phyloP scores from a whole-genome alignment of 306 rosid genomes.

The Crataegus laevigata region DNA sequence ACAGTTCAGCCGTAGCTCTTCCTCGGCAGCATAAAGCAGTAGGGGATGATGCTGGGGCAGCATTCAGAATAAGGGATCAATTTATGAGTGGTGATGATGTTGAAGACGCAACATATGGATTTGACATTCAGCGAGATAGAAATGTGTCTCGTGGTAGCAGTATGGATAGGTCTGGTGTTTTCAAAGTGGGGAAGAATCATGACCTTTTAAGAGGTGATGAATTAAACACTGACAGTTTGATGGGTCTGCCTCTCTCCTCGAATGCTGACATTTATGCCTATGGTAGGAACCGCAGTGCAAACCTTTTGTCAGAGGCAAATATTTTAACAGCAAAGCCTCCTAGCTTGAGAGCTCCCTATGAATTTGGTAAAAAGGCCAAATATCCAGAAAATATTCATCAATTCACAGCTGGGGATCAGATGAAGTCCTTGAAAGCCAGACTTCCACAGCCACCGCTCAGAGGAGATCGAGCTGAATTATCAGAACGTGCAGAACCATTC shows the following conservation, averaged over 20 bases:
- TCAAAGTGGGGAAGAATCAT: constrained; percentile 56
- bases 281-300: constrained; percentile 40
- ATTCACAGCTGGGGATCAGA: constrained; percentile 41
- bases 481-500: constrained; percentile 35
- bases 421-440: constrained; percentile 40
- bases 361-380: constrained; percentile 47
- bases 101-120: constrained; percentile 52
- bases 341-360: constrained; percentile 40
- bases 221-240: constrained; percentile 35
- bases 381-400: constrained; percentile 52
- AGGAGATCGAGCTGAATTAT: constrained; percentile 40
- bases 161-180: constrained; percentile 48
- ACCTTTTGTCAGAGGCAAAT: constrained; percentile 40
- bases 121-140: constrained; percentile 40
- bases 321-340: constrained; percentile 43
- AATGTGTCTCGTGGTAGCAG: constrained; percentile 22
- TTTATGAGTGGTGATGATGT: constrained; percentile 37
- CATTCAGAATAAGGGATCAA: constrained; percentile 50
- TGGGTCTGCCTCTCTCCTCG: constrained; percentile 50
- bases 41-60: constrained; percentile 46
- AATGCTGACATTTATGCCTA: constrained; percentile 47
- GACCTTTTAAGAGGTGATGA: constrained; percentile 47
- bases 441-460: constrained; percentile 27
- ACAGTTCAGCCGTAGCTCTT: constrained; percentile 46
- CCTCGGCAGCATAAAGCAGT: constrained; percentile 40